Evolutionary conservation across 305 asterid species (phyloP), one percentile per base, ranked within the genome.

Genomic region (Solanum aculeatissimum): DNA sequence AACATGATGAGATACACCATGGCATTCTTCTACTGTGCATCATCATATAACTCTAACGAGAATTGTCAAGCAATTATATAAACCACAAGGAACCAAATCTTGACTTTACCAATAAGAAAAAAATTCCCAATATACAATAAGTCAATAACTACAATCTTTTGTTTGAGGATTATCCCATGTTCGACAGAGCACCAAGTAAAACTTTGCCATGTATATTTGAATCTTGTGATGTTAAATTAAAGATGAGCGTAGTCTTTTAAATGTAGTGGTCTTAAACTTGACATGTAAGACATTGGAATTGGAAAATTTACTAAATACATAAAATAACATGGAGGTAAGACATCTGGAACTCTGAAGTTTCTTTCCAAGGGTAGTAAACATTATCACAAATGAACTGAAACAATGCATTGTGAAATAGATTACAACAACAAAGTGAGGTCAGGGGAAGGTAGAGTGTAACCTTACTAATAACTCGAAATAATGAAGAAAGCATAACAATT

Each of bases 1-100:
- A 88, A 88, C 83, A 87, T 71, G 82, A 87, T 87, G n/a, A 88
- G 88, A 90, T 88, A 85, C 69, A 23, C 63, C 58, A 38, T 29
- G 43, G 2, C 82, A 51, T 9, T 77, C 82, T 77, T 77, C 65
- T 77, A 51, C 16, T 29, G 6, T 77, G 29, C 47, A 18, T 15
- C 47, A 77, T 29, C 15, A 51, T 51, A 51, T 29, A 51, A 16
- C 29, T 45, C 81, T 77, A 47, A 51, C 62, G 5, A 47, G 12
- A 75, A 25, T 62, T 9, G 10, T 2, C 29, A 29, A 77, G 14
- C 18, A 77, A 77, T 27, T 32, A 77, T 27, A 49, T 6, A 11
- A 77, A 77, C 65, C 3, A 29, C 29, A 40, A 8, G 9, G 42
- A 25, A 70, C 78, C 53, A 70, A 38, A 70, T 70, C 19, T 38